A percentile compares a stretch with the other conserved stretches of the same genome.
These are phyloP conservation scores for Chrysosporium queenslandicum DNA, from an alignment of 2,329 filamentous ascomycete species.

Conservation along the genomic window DNA sequence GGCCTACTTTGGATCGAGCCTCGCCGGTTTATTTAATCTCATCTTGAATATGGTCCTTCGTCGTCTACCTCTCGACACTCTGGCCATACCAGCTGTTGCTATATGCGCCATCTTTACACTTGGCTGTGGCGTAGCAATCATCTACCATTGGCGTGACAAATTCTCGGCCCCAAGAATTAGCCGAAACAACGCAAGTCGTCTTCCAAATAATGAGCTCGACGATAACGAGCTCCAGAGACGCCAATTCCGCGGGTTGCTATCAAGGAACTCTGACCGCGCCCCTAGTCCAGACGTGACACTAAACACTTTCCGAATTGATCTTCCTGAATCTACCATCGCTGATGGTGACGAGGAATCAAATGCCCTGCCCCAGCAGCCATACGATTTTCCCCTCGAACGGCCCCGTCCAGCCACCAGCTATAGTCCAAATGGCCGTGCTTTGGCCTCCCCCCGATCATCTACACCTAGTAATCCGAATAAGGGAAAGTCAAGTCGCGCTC, in stretches of 20 bases:
- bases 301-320: slow-evolving; percentile 24
- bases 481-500: not conserved
- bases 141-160: slow-evolving; percentile 17
- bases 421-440: not conserved
- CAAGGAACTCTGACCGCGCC: slow-evolving; percentile 24
- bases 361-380: slow-evolving; percentile 15
- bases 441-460: not conserved
- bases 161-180: not conserved
- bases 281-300: slow-evolving; percentile 22
- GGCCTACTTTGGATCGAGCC: slow-evolving; percentile 23
- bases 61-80: slow-evolving; percentile 22
- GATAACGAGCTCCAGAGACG: slow-evolving; percentile 35
- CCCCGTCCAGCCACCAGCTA: slow-evolving; percentile 11
- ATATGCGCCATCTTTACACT: slow-evolving; percentile 24
- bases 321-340: slow-evolving; percentile 20
- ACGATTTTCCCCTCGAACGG: slow-evolving; percentile 12
- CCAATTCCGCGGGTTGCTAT: slow-evolving; percentile 30
- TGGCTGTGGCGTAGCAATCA: slow-evolving; percentile 23
- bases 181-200: slow-evolving; percentile 3
- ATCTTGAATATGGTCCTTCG: slow-evolving; percentile 27
- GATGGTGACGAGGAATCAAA: slow-evolving; percentile 17
- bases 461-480: not conserved
- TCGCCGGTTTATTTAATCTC: slow-evolving; percentile 28
- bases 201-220: slow-evolving; percentile 18
- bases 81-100: slow-evolving; percentile 23